Base-by-base conservation (phyloP, 495 filamentous ascomycete species). In the Aspergillus wentii region DNA sequence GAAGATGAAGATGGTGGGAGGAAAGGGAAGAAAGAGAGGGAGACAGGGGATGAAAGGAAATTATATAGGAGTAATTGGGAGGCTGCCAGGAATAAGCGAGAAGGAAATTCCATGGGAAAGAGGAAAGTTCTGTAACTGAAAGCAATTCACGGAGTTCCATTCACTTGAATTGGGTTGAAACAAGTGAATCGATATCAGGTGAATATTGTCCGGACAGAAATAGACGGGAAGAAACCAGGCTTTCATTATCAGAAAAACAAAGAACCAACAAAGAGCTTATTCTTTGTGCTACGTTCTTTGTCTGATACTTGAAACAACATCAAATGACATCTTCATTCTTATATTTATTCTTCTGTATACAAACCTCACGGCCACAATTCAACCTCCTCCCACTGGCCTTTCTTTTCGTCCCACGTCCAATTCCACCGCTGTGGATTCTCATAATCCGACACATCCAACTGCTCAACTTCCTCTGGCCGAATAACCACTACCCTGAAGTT, bases 401-500 rank as follows among this genome's bases (percentile, higher is more conserved):
- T 64, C 3, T 47, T 46, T 38, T 29, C 41, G 27, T 29, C 73
- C 66, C 54, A 65, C 46, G 70, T 78, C 62, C 85, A 88, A 46
- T 69, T 58, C 78, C 82, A 86, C 50, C 91, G 66, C 35, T 75
- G 60, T 8, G 74, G 68, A 52, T 72, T 75, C 30, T 72, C 72
- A 17, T 79, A 74, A 50, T 91, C 78, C 33, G 68, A 72, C 38
- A 96, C 51, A 54, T 95, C 86, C 16, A 83, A 46, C 46, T 76
- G 71, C 53, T 98, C 92, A 0, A 96, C 78, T 54, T 85, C 79
- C 19, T 85, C 74, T 1, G 91, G 90, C 37, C 74, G 72, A 42
- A 97, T 83, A 8, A 94, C 78, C 15, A 91, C 80, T 2, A 96
- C 84, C 13, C 92, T 67, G 57, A 95, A 95, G 52, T 97, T 90